Conservation (phyloP, 106 monocot species). For the Iris macrosiphon region DNA sequence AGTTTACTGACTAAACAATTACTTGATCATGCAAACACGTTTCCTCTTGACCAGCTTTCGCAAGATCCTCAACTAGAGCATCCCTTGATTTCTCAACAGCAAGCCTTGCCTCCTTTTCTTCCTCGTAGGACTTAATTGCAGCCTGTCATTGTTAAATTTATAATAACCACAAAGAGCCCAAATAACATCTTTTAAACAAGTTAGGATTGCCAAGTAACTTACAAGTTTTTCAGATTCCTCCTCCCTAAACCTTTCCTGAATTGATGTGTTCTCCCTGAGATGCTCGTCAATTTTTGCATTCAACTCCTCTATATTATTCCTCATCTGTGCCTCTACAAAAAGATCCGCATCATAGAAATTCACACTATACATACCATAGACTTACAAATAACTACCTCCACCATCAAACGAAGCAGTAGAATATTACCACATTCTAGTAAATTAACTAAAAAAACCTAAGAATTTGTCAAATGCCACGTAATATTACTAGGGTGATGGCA, state of each 20-base stretch:
- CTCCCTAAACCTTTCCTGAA: conserved; percentile 42
- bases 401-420: too few relatives aligned
- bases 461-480: too few relatives aligned
- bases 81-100: conserved; percentile 28
- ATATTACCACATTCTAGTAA: too few relatives aligned
- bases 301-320: conserved; percentile 17
- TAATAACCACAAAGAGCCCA: background rate
- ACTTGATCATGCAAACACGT: conserved; percentile 43
- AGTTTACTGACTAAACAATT: background rate
- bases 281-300: conserved; percentile 26
- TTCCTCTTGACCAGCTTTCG: conserved; percentile 39
- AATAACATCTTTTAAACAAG: background rate
- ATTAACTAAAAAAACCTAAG: too few relatives aligned
- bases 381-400: too few relatives aligned
- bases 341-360: background rate
- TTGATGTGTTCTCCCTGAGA: conserved; percentile 7
- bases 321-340: conserved; percentile 36
- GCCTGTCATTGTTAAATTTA: conserved; percentile 19
- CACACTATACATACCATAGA: too few relatives aligned
- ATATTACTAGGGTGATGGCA: too few relatives aligned
- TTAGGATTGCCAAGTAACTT: background rate
- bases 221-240: conserved; percentile 63
- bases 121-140: conserved; percentile 34
- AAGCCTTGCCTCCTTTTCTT: conserved; percentile 36
- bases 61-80: conserved; percentile 36